Percentiles rank a stretch among this genome's conserved stretches.
Evolutionary conservation across 139 green algal genomes (phyloP).

Genomic region (Microglena sp.): DNA sequence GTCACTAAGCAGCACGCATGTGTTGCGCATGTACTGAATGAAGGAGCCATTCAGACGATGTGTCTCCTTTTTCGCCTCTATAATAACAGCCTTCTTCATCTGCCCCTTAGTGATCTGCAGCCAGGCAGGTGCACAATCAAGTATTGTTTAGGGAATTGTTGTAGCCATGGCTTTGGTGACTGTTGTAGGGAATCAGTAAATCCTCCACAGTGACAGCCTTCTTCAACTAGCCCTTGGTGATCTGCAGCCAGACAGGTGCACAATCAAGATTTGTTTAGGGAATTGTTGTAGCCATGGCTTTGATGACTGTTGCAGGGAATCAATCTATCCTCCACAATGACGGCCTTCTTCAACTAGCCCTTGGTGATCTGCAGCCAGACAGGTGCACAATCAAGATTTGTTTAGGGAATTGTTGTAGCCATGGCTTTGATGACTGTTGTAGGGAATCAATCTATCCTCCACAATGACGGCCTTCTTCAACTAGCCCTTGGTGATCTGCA

Average conservation of each 20-base stretch:
- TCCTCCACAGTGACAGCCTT: slow-evolving; percentile 17
- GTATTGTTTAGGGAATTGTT: too few species aligned
- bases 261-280: too few species aligned
- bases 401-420: too few species aligned
- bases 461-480: slow-evolving; percentile 16
- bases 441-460: too few species aligned
- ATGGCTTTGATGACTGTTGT: too few species aligned
- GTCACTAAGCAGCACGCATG: slow-evolving; percentile 39
- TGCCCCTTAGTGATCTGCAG: slow-evolving; percentile 7
- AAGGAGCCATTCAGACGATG: slow-evolving; percentile 36
- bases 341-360: slow-evolving; percentile 13
- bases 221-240: slow-evolving; percentile 9
- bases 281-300: too few species aligned
- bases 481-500: slow-evolving; percentile 7
- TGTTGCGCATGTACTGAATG: slow-evolving; percentile 38
- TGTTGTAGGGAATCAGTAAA: too few species aligned
- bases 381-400: neutral
- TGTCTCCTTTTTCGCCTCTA: slow-evolving; percentile 36
- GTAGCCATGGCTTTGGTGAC: too few species aligned
- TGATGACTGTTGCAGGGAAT: too few species aligned
- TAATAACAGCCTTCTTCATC: slow-evolving; percentile 17
- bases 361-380: neutral
- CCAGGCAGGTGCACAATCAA: neutral
- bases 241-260: neutral
- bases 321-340: too few species aligned